These are phyloP conservation scores for Corrigiola litoralis DNA, from an alignment of 179 eudicot species.

Conservation along the genomic window DNA sequence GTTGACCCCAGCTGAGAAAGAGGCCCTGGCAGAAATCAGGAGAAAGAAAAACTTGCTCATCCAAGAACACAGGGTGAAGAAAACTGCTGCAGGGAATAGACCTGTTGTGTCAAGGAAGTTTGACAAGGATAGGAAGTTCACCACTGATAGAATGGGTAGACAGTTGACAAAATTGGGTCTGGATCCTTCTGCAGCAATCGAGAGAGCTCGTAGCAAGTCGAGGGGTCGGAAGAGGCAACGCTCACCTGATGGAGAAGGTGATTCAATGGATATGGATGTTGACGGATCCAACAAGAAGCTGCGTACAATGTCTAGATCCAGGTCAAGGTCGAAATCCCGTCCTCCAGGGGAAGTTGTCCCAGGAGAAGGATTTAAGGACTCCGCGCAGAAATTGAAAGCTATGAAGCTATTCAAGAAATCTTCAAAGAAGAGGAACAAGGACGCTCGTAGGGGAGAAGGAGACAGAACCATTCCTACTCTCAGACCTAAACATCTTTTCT, in stretches of 20 bases:
- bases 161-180: conserved; percentile 71
- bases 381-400: conserved; percentile 68
- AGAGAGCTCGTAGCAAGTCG: conserved; percentile 67
- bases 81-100: conserved; percentile 73
- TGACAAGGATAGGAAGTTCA: conserved; percentile 67
- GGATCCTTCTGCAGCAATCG: conserved; percentile 65
- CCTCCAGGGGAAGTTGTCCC: conserved; percentile 68
- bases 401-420: conserved; percentile 46
- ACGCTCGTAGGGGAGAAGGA: conserved; percentile 66
- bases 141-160: conserved; percentile 79
- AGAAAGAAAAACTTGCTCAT: conserved; percentile 77
- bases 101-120: conserved; percentile 80
- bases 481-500: conserved; percentile 75
- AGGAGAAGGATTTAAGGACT: conserved; percentile 77
- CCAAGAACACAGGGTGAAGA: conserved; percentile 78
- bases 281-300: conserved; percentile 65
- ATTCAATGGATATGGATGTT: conserved; percentile 67
- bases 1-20: conserved; percentile 58
- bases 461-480: conserved; percentile 70
- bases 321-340: conserved; percentile 52
- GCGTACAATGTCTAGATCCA: conserved; percentile 43
- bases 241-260: conserved; percentile 32
- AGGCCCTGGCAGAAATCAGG: conserved; percentile 64
- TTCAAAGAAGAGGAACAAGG: conserved; percentile 59
- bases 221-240: conserved; percentile 85